Evolutionary conservation across 495 filamentous ascomycete species (phyloP), one percentile per base, ranked within the genome.

Genomic region (Amorphotheca resinae): DNA sequence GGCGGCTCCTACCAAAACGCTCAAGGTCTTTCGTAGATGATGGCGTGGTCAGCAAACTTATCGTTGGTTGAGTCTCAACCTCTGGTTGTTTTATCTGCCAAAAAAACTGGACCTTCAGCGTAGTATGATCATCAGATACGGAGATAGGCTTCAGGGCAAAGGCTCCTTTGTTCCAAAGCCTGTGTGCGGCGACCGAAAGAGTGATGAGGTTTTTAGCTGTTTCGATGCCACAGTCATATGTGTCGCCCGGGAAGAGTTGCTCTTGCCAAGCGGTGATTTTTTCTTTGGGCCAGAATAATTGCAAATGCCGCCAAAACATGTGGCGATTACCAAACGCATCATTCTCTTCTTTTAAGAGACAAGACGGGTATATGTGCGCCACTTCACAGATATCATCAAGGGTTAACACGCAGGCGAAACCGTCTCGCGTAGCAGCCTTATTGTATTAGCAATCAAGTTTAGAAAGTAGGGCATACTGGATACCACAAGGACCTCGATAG

Each of bases 101-200:
- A 45, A 52, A 52, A 22, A 52, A 52, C 33, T 48, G 50, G 20
- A 45, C 36, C 33, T 41, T 41, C 31, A 50, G 30, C 21, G 48
- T 41, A 14, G 36, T 52, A 15, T 48, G 43, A 40, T 48, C 44
- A 12, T 46, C 35, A 6, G 42, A 46, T 9, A 38, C n/a, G 26
- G 39, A 44, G 16, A 52, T 41, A 35, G 44, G 49, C 22, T 52
- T 52, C 4, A 52, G 26, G 7, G 49, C 49, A 48, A 52, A 47
- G 40, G 25, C 38, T 34, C 49, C 49, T 41, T 28, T 12, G 36
- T 35, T 34, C 49, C 49, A 52, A 25, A 33, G 7, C 4, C 3
- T 34, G 28, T 44, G 49, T 39, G 26, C 49, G 14, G 17, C n/a
- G 18, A 6, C n/a, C 23, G 43, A 35, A 15, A 51, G 26, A 32